Evolutionary conservation across 805 yeast species (phyloP).

Genomic region (Hagleromyces aurorensis): DNA sequence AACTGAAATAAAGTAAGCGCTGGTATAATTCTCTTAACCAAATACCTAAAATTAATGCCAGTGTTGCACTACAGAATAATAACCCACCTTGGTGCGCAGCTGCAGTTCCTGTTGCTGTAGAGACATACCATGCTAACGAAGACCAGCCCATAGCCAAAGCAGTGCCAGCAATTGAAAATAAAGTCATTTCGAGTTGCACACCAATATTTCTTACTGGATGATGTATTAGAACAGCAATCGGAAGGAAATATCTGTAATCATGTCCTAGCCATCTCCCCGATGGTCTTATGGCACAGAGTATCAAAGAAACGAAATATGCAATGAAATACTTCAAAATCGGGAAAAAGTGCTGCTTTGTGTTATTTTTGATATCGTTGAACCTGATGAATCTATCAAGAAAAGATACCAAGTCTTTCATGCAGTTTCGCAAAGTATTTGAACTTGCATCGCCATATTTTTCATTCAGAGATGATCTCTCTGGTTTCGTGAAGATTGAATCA

Average conservation of each 20-base stretch:
- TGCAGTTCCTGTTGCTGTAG: slow-evolving; percentile 35
- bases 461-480: slow-evolving; percentile 7
- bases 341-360: slow-evolving; percentile 3
- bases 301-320: slow-evolving; percentile 35
- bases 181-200: slow-evolving; percentile 39
- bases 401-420: too few species aligned
- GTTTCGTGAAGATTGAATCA: slow-evolving; percentile 37
- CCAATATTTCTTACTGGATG: slow-evolving; percentile 43
- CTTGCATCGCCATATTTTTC: slow-evolving; percentile 4
- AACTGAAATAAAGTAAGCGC: slow-evolving; percentile 34
- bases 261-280: slow-evolving; percentile 39
- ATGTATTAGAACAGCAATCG: slow-evolving; percentile 36
- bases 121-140: slow-evolving; percentile 35
- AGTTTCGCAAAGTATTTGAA: too few species aligned
- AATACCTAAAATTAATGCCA: slow-evolving; percentile 33
- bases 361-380: slow-evolving; percentile 14
- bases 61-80: slow-evolving; percentile 34
- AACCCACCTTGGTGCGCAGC: slow-evolving; percentile 40
- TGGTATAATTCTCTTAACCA: slow-evolving; percentile 38
- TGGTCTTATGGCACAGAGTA: slow-evolving; percentile 34
- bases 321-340: slow-evolving; percentile 29
- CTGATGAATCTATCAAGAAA: too few species aligned
- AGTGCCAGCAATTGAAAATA: slow-evolving; percentile 34
- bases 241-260: slow-evolving; percentile 33
- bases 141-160: slow-evolving; percentile 40